A percentile compares a stretch with the other conserved stretches of the same genome.
Evolutionary conservation across 768 basidiomycete genomes (phyloP).

Genomic region (Royoungia palumana): DNA sequence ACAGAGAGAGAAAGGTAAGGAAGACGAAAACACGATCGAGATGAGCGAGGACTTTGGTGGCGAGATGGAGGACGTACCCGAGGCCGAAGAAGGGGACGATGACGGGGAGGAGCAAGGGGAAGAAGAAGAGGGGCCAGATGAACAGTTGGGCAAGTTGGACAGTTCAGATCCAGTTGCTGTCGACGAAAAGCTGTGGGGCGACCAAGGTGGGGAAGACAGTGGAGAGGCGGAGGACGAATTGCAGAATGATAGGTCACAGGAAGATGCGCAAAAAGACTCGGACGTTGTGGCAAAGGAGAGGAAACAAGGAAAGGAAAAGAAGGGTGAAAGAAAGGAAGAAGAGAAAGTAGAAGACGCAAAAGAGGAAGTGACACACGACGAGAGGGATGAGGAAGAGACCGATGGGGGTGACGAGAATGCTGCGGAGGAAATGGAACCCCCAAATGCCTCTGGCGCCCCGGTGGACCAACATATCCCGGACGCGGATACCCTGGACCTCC

Average conservation of each 20-base stretch:
- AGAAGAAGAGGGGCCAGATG: constrained; percentile 64
- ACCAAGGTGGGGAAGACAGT: constrained; percentile 64
- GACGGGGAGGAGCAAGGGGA: constrained; percentile 49
- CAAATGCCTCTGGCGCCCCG: constrained; percentile 56
- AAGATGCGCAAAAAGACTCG: constrained; percentile 43
- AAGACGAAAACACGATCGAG: constrained; percentile 79
- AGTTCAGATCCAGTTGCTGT: constrained; percentile 76
- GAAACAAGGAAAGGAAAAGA: constrained; percentile 33
- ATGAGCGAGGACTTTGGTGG: constrained; percentile 91
- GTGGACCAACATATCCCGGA: constrained; percentile 78
- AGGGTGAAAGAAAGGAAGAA: constrained; percentile 34
- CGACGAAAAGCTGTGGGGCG: constrained; percentile 98
- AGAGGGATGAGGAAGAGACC: constrained; percentile 25
- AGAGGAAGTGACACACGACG: constrained; percentile 28
- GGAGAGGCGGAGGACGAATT: constrained; percentile 47
- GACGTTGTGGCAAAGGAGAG: constrained; percentile 83
- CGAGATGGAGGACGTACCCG: constrained; percentile 75
- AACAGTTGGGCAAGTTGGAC: constrained; percentile 80
- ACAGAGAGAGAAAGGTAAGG: constrained; percentile 41
- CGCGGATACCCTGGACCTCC: constrained; percentile 81
- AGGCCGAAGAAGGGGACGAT: constrained; percentile 43
- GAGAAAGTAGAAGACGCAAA: constrained; percentile 30
- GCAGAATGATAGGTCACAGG: constrained; percentile 57
- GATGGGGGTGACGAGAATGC: constrained; percentile 35
- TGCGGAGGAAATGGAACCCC: constrained; percentile 39